Conservation (phyloP, 805 yeast species). For the Hyphopichia homilentoma region DNA sequence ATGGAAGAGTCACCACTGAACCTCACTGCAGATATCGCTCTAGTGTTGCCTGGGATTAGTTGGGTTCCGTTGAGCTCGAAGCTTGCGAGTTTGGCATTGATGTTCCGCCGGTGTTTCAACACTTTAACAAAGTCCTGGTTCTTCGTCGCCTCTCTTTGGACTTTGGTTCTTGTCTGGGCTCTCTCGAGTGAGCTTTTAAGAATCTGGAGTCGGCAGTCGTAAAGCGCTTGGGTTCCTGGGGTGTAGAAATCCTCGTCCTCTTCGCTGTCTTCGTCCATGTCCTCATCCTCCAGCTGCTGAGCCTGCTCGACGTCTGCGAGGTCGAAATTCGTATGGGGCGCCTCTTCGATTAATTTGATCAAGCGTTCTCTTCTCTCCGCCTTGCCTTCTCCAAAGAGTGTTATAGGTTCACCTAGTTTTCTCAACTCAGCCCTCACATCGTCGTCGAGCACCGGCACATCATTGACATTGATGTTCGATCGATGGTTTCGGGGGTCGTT, state of each 20-base stretch:
- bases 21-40: constrained; percentile 64
- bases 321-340: constrained; percentile 9
- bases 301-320: constrained; percentile 2
- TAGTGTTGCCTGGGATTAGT: constrained; percentile 48
- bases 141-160: constrained; percentile 24
- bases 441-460: constrained; percentile 61
- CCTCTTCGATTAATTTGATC: constrained; percentile 37
- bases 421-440: constrained; percentile 53
- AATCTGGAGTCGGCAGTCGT: constrained; percentile 48
- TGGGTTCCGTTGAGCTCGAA: constrained; percentile 64
- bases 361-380: constrained; percentile 61
- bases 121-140: constrained; percentile 36
- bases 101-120: constrained; percentile 44
- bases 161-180: constrained; percentile 40
- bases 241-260: constrained; percentile 83
- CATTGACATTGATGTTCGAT: neutral
- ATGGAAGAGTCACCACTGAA: constrained; percentile 34
- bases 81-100: constrained; percentile 27
- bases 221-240: constrained; percentile 61
- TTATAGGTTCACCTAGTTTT: constrained; percentile 53
- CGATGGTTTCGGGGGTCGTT: constrained; percentile 4
- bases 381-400: constrained; percentile 55
- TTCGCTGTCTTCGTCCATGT: constrained; percentile 36
- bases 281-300: too few species aligned
- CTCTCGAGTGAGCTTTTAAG: constrained; percentile 47